phyloP scores from a whole-genome alignment of 441 rosid genomes.

The Jatropha multifida region DNA sequence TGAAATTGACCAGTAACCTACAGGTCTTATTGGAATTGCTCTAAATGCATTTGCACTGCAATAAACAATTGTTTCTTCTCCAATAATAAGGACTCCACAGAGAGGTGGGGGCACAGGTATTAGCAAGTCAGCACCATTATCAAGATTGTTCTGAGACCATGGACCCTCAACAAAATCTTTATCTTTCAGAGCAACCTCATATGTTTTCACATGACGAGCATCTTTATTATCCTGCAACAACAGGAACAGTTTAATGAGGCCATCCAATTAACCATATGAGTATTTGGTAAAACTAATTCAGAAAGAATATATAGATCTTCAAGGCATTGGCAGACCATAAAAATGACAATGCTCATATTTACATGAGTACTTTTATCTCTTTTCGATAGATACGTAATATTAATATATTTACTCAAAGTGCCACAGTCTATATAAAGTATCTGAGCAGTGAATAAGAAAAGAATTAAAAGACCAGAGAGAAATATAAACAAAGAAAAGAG shows the following conservation, averaged over 20 bases:
- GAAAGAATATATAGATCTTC: neutral
- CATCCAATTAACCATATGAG: conserved; percentile 5
- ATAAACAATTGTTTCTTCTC: conserved; percentile 95
- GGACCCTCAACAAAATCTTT: conserved; percentile 98
- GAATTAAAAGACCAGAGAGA: conserved; percentile 2
- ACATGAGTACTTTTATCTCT: neutral
- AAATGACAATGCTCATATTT: neutral
- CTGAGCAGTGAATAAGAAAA: neutral
- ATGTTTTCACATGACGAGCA: conserved; percentile 95
- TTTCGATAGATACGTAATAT: neutral
- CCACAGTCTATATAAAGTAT: neutral
- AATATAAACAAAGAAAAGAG: neutral
- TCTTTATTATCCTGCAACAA: conserved; percentile 88
- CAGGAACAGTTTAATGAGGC: neutral
- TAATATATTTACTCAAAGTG: neutral
- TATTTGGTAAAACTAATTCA: neutral
- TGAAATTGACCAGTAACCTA: conserved; percentile 39
- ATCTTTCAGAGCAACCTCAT: conserved; percentile 93
- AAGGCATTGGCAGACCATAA: neutral
- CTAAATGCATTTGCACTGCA: conserved; percentile 87
- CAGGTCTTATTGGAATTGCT: conserved; percentile 93
- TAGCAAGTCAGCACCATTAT: conserved; percentile 89
- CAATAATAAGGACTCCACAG: conserved; percentile 94
- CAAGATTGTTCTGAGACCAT: conserved; percentile 94
- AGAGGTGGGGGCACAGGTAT: conserved; percentile 98